Evolutionary conservation across 1,284 basidiomycete species (phyloP), one percentile per base, ranked within the genome.

Genomic region (Rhizoctonia solani): DNA sequence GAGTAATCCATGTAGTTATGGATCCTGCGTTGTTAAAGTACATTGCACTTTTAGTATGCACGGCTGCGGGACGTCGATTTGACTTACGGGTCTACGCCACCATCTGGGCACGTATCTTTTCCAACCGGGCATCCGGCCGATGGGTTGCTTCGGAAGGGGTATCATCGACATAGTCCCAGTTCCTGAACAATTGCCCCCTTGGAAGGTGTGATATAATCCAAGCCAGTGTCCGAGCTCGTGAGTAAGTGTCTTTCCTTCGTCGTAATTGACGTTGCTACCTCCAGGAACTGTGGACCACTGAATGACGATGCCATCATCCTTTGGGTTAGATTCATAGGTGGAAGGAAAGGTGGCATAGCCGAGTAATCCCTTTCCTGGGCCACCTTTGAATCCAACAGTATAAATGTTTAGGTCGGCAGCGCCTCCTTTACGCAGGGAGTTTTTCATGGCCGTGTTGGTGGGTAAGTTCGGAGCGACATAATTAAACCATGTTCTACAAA

Each of bases 181-280:
- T 0, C 71, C 68, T 2, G 42, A 37, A 66, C 75, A 75, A 11
- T 30, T 50, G 5, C 73, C 74, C 13, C 74, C 75, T 41, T 76
- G 73, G 53, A 76, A 76, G 29, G 73, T 72, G 55, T 76, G 75
- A 61, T 73, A 75, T 30, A 75, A 68, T 2, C 74, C 74, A 46
- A 74, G 47, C 72, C 72, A 74, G 42, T 73, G 74, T 4, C 52
- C 50, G 21, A 74, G 72, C 67, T 76, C 75, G 52, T 76, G 75
- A 11, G 72, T 72, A 27, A 65, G 66, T 1, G 74, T 75, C 54
- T 72, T 71, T 21, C 75, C 75, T 59, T 70, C 32, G 59, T 75
- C 73, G 68, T 75, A 74, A n/a, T 71, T 69, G 1, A 55, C 21
- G 27, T 72, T 67, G 5, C 66, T 67, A 1, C 73, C 73, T 9